Evolutionary conservation across 371 early-diverging fungal species (phyloP), one percentile per base, ranked within the genome.

Genomic region (Blakeslea trispora): DNA sequence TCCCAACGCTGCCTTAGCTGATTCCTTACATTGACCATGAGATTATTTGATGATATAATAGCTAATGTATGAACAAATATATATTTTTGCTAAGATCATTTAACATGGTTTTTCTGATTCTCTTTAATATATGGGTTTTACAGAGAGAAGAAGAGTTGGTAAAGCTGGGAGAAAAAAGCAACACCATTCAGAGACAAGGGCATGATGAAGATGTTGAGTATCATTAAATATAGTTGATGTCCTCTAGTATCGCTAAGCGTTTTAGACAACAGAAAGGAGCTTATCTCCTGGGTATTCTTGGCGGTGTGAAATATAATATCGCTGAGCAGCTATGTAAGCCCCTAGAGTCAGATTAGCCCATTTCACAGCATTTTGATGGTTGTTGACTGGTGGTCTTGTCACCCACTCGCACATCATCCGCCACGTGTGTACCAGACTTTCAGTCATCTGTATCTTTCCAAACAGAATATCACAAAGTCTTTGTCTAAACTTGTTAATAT

Each of bases 381-480:
- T 45, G 19, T 52, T 22, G 11, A 59, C 13, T 32, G 47, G 46
- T 1, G 53, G 24, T 3, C 11, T 37, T 24, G 56, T 55, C 10
- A 71, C 68, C 74, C 74, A 74, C 22, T 71, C 55, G 40, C 74
- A 74, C 22, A 70, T 53, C 2, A 66, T 31, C 28, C 59, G 51
- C 74, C 74, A 74, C n/a, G 55, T 48, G 19, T 53, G 44, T 13
- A 64, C 57, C 19, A 74, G 45, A 1, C 64, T 44, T 1, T 68
- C 47, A n/a, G 74, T 63, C 62, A 74, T 40, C 47, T 68, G 63
- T 19, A 74, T 59, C 23, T 66, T 55, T 8, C 71, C 74, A 63
- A 74, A 71, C n/a, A 74, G 28, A 21, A 68, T 71, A 5, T 45
- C 55, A 21, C 58, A 53, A 7, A 74, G 51, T 21, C 41, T 66